Evolutionary conservation across 2,329 filamentous ascomycete genomes (phyloP), one percentile per base, ranked within the genome.

Genomic region (Claviceps sp.): DNA sequence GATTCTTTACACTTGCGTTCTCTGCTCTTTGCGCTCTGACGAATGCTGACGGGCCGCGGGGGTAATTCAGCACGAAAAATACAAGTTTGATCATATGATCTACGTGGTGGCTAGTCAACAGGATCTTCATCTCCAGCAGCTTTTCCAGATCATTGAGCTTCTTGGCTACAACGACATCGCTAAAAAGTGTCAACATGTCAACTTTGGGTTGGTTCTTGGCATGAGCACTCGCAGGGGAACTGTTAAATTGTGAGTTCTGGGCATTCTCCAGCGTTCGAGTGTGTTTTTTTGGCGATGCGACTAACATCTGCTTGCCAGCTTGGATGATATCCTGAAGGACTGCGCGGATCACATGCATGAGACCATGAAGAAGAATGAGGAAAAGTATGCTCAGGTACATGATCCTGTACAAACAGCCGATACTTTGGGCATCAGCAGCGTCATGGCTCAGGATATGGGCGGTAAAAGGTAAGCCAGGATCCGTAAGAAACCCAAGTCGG

Each of bases 401-500:
- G 76, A 97, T 66, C 91, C 91, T 0, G 82, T 81, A 51, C 78
- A 80, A 51, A 86, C 84, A 9, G 89, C 93, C 55, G 93, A 97
- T 70, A 88, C 80, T 11, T 78, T 97, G 3, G 93, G 91, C 57
- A 96, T 97, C 65, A 90, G 86, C 57, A 85, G 87, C 63, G 91
- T 97, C 64, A 97, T 97, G 89, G 89, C 95, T 20, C 91, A 97
- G 70, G 93, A 97, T 64, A 95, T 97, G 89, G 86, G 81, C 58
- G 93, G 91, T 66, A 97, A 96, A 80, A 81, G 87, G 84, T 85
- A 69, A 58, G 77, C 59, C 42, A 47, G 20, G 5, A n/a, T 14
- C 14, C 7, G 14, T 13, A 14, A 2, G 11, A n/a, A 24, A 14
- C 40, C 4, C 38, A 34, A 34, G 30, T 34, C 30, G 30, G 30